Evolutionary conservation across 176 grass and related monocot species (phyloP).

Genomic region (Cymbopogon citratus): DNA sequence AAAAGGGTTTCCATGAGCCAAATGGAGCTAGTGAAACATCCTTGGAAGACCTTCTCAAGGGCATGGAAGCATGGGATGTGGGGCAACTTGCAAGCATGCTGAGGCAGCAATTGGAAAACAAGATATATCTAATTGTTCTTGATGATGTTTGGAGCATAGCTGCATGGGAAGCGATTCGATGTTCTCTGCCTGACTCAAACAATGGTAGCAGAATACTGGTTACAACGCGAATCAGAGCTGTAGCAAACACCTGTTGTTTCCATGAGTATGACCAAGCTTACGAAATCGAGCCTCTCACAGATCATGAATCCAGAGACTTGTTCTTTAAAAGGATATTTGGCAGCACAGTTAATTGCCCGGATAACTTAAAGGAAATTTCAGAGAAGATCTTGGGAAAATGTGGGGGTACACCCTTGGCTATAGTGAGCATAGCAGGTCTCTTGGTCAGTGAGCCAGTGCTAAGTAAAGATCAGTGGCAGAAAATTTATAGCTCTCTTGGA

Average conservation of each 20-base stretch:
- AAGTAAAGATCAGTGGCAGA: conserved; percentile 26
- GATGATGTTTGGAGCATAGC: conserved; percentile 37
- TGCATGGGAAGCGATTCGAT: conserved; percentile 29
- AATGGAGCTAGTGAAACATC: neutral
- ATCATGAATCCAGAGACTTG: conserved; percentile 13
- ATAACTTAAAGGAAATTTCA: neutral
- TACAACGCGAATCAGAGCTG: conserved; percentile 38
- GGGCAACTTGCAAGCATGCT: conserved; percentile 14
- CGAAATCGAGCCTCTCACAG: conserved; percentile 30
- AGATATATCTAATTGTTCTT: conserved; percentile 42
- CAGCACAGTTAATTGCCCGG: neutral
- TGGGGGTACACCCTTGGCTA: conserved; percentile 24
- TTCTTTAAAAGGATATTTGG: conserved; percentile 36
- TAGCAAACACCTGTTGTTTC: conserved; percentile 21
- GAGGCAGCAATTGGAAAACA: conserved; percentile 1
- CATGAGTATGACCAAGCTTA: conserved; percentile 34
- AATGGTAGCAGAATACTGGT: conserved; percentile 33
- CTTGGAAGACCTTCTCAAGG: neutral
- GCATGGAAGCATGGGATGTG: conserved; percentile 28
- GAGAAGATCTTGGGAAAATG: conserved; percentile 32
- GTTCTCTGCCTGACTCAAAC: conserved; percentile 33
- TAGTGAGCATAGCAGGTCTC: conserved; percentile 38
- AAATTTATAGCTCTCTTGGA: conserved; percentile 25
- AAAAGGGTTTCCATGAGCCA: neutral
- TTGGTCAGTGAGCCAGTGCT: conserved; percentile 3